Conservation (phyloP, 257 asterid species). For the Plectranthus barbatus region DNA sequence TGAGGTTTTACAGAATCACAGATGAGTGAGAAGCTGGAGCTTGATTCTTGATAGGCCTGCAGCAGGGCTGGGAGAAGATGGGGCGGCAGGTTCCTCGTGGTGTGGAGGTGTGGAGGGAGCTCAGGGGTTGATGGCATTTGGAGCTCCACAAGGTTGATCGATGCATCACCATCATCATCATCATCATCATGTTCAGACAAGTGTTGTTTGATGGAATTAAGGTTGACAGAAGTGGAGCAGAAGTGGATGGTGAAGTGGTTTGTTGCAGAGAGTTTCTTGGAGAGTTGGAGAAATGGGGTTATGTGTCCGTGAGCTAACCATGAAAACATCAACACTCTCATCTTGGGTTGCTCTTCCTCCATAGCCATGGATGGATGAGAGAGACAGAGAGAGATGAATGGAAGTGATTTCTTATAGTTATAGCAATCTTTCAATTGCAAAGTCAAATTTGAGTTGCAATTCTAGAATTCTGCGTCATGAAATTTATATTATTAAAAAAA, state of each 20-base stretch:
- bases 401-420: background rate
- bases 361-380: background rate
- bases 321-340: background rate
- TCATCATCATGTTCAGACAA: background rate
- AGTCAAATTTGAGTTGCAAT: too few species aligned
- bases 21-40: slow-evolving; percentile 20
- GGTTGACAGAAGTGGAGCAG: background rate
- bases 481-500: background rate
- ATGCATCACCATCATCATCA: too few species aligned
- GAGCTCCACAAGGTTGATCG: slow-evolving; percentile 15
- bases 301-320: slow-evolving; percentile 6
- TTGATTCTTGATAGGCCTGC: slow-evolving; percentile 17
- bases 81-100: slow-evolving; percentile 25
- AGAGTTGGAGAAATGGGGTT: background rate
- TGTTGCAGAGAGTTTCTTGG: background rate
- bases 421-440: background rate
- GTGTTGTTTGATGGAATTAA: background rate
- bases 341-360: background rate
- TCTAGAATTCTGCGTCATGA: too few species aligned
- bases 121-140: slow-evolving; percentile 15
- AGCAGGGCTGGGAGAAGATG: slow-evolving; percentile 11
- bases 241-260: background rate
- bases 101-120: slow-evolving; percentile 24
- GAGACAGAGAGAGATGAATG: too few species aligned
- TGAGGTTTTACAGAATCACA: slow-evolving; percentile 20